Evolutionary conservation across 352 stramenopile species (phyloP).

Genomic region (Plasmopara muralis): DNA sequence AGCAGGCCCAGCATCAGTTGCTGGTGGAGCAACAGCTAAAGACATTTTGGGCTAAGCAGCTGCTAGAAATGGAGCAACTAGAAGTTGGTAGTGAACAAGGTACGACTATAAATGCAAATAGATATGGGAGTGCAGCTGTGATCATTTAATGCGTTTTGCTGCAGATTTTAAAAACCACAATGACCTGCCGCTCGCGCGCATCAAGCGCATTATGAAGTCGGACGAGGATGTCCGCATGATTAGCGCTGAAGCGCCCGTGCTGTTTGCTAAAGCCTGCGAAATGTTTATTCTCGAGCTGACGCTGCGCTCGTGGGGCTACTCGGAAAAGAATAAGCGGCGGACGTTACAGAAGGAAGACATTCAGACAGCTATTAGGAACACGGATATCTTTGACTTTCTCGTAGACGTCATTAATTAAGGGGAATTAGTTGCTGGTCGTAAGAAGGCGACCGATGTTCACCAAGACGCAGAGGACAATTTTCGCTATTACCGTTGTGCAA

Average conservation of each 20-base stretch:
- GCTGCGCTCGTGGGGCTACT: slow-evolving; percentile 87
- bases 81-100: slow-evolving; percentile 92
- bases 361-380: slow-evolving; percentile 96
- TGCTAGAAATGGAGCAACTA: slow-evolving; percentile 88
- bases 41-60: slow-evolving; percentile 91
- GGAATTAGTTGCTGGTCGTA: neutral
- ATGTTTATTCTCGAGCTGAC: slow-evolving; percentile 99
- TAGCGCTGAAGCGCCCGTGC: slow-evolving; percentile 94
- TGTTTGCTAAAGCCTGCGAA: slow-evolving; percentile 99
- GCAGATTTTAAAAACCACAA: slow-evolving; percentile 99
- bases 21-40: slow-evolving; percentile 87
- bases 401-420: slow-evolving; percentile 91
- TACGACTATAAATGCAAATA: slow-evolving; percentile 9
- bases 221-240: slow-evolving; percentile 99
- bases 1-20: slow-evolving; percentile 79
- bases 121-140: neutral
- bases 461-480: no score
- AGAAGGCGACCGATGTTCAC: neutral
- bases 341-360: slow-evolving; percentile 99
- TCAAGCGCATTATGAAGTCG: slow-evolving; percentile 99
- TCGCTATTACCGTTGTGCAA: no score
- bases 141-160: neutral
- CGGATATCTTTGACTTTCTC: slow-evolving; percentile 99
- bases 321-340: slow-evolving; percentile 85
- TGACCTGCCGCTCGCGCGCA: slow-evolving; percentile 95